phyloP scores from a whole-genome alignment of 1,139 yeast genomes.

The Maudiozyma humilis region DNA sequence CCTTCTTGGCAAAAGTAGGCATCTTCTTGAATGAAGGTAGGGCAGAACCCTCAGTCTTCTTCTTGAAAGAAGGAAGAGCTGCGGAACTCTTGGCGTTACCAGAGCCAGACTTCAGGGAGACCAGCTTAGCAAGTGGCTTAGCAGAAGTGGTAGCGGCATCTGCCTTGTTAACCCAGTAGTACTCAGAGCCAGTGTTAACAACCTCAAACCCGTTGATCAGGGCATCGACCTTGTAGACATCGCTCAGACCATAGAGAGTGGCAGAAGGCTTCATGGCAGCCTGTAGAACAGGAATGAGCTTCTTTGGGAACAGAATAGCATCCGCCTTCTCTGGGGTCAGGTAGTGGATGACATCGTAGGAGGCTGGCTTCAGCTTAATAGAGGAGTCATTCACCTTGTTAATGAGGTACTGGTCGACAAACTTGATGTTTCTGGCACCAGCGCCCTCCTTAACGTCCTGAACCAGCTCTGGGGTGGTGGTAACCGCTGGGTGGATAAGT shows the following conservation, averaged over 20 bases:
- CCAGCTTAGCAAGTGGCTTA: conserved; percentile 3
- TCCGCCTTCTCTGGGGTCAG: conserved; percentile 47
- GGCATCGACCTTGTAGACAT: conserved; percentile 28
- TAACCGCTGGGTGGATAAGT: conserved; percentile 66
- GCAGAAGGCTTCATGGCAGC: conserved; percentile 22
- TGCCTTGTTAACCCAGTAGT: conserved; percentile 25
- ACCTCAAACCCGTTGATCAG: conserved; percentile 28
- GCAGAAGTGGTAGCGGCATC: neutral
- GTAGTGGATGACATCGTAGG: conserved; percentile 46
- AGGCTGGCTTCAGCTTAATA: conserved; percentile 39
- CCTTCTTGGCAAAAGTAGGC: conserved; percentile 10
- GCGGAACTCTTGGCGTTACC: neutral
- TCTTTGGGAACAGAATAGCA: conserved; percentile 25
- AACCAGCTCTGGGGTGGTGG: conserved; percentile 48
- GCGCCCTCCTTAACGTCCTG: conserved; percentile 34
- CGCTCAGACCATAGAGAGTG: conserved; percentile 25
- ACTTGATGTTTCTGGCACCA: conserved; percentile 18
- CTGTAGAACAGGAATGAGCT: conserved; percentile 21
- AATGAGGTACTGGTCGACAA: conserved; percentile 37
- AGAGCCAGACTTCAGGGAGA: neutral
- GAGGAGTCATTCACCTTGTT: conserved; percentile 58
- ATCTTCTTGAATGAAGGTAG: conserved; percentile 9
- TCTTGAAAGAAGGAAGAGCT: conserved; percentile 1
- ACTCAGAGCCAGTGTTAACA: conserved; percentile 10
- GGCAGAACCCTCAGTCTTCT: neutral